Base-by-base conservation (phyloP, 345 rosid species). In the Tarenaya hassleriana region DNA sequence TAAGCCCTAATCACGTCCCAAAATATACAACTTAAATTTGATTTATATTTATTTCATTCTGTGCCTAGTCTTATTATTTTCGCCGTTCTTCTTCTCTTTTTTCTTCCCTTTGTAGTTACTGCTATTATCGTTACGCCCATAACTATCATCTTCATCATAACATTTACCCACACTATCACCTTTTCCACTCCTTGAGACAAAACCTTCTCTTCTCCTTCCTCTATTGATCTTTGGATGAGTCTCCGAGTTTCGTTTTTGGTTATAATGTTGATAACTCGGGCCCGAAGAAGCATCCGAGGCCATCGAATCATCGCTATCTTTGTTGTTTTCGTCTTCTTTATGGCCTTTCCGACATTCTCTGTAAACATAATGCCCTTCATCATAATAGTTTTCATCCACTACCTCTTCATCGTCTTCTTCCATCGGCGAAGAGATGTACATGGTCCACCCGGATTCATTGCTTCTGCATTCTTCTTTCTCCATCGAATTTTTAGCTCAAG, bases 371-470 rank as follows among this genome's bases (percentile, higher is more conserved):
- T 63, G 39, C 4, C 72, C 56, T 34, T 67, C 63, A 16, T 67
- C 63, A 16, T 46, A 51, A 29, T 45, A 68, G 24, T 55, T 64
- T 5, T 40, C 67, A 39, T 66, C 69, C n/a, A 53, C 58, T 13
- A 50, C 61, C 7, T 71, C 70, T 0, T 51, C 60, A 1, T 57
- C 78, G 24, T 84, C 85, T 64, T 70, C 79, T 61, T 74, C 41
- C 56, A 62, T 69, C 8, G 92, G 81, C 3, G 88, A 78, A 11
- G 58, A 77, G 15, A 81, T 63, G 69, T 84, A 84, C 32, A 54
- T 75, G 17, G 94, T 84, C 94, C 88, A 84, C n/a, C 94, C 94
- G 0, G 94, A 84, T 73, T 84, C 94, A 64, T 75, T 84, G 76
- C 88, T 84, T 71, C 88, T 81, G 31, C 88, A 80, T 50, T 69